Evolutionary conservation across 169 alveolate species (phyloP), one percentile per base, ranked within the genome.

Genomic region (Eimeria maxima): DNA sequence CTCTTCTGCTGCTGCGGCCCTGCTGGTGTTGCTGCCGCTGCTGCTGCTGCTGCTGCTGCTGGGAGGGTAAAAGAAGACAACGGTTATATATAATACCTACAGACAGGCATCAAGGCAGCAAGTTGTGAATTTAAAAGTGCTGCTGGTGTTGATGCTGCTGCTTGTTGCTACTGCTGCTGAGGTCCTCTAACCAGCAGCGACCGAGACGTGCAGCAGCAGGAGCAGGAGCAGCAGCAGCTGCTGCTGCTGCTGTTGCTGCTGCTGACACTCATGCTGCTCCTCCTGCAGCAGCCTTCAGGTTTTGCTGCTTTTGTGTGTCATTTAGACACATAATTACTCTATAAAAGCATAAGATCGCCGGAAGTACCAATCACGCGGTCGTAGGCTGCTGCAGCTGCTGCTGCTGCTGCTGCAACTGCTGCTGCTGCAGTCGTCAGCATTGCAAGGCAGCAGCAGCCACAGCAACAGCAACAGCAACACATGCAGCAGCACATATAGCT

Each of bases 391-490:
- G 78, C 78, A 14, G 44, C 38, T 67, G 78, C 78, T 67, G 44
- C 38, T 3, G 78, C 78, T 67, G 78, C 78, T 67, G 78, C 78
- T 67, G 38, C 78, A 67, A 29, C 44, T n/a, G 78, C 78, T n/a
- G 78, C 78, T n/a, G 78, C 78, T n/a, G 44, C 78, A 24, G 78
- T 67, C 38, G 78, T 29, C 27, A 67, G 78, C 78, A 67, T 24
- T n/a, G 78, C 78, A 13, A 53, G 60, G 60, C 60, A 53, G 60
- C 60, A 7, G 60, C 60, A 53, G 60, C 60, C 10, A 53, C 60
- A 53, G 60, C 78, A 53, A 14, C 60, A 53, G 60, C 60, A 53
- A 14, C 60, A 53, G 60, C 60, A 53, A 14, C 60, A 53, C 20
- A 53, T 53, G 60, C 60, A 53, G 60, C 60, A 53, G 60, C 60